These are phyloP conservation scores for Malus domestica DNA, from an alignment of 306 rosid genomes.

Conservation along the genomic window ASM211411v1 NC_041804.1:5246501-5247000, in stretches of 20 bases:
- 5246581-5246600: background rate
- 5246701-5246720: constrained; percentile 2
- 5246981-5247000: too few relatives aligned
- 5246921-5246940: too few relatives aligned
- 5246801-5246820: background rate
- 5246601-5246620: constrained; percentile 5
- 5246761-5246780: constrained; percentile 1
- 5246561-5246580: constrained; percentile 14
- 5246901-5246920: accelerated
- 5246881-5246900: too few relatives aligned
- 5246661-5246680: constrained; percentile 4
- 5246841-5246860: too few relatives aligned
- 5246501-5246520: background rate
- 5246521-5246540: constrained; percentile 19
- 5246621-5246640: background rate
- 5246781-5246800: background rate
- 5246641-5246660: background rate
- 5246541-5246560: constrained; percentile 9
- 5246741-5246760: background rate
- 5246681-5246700: constrained; percentile 15
- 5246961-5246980: accelerated
- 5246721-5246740: background rate
- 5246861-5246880: too few relatives aligned
- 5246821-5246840: background rate
- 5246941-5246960: accelerated